Evolutionary conservation across 441 rosid genomes (phyloP), one percentile per base, ranked within the genome.

Genomic region (Populus hybrid): DNA sequence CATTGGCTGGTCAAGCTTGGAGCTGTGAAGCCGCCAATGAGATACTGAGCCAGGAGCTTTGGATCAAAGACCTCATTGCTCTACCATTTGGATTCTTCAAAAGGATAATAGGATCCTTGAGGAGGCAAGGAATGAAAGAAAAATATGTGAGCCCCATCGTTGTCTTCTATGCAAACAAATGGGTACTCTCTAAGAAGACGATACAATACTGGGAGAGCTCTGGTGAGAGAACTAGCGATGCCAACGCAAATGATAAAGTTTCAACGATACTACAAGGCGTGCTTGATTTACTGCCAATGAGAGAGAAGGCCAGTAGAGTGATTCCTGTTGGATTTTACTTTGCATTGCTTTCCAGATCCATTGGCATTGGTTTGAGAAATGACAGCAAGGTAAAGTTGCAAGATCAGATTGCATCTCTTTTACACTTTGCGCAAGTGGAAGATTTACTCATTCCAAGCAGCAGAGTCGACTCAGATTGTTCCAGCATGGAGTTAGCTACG

Each of bases 111-210:
- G 92, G 89, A 65, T 89, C 94, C 68, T 72, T 91, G 82, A 87
- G 96, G 77, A 82, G 98, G 80, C 96, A 93, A 80, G 96, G 98
- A 40, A 91, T 93, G 98, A 91, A 89, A 80, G 96, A 93, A 56
- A 93, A 88, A 68, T 87, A 88, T 42, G 91, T 90, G 23, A 89
- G 87, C 53, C 94, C 94, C 26, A 78, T 93, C 64, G 82, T 91
- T 10, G 88, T 90, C 72, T 86, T 91, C 82, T 91, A 82, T 10
- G 89, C 92, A 14, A 89, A 87, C 71, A 93, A 87, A 78, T 90
- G 89, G 93, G 29, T 87, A 2, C 80, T 90, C 69, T 83, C 88
- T 11, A 80, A 82, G 71, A 87, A 84, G 80, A 81, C 88, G 0
- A 68, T 73, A 68, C 92, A 88, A 71, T 86, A 78, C 64, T 82